These are phyloP conservation scores for Pseudocercospora musae DNA, from an alignment of 2,329 filamentous ascomycete genomes.

Conservation along the genomic window DNA sequence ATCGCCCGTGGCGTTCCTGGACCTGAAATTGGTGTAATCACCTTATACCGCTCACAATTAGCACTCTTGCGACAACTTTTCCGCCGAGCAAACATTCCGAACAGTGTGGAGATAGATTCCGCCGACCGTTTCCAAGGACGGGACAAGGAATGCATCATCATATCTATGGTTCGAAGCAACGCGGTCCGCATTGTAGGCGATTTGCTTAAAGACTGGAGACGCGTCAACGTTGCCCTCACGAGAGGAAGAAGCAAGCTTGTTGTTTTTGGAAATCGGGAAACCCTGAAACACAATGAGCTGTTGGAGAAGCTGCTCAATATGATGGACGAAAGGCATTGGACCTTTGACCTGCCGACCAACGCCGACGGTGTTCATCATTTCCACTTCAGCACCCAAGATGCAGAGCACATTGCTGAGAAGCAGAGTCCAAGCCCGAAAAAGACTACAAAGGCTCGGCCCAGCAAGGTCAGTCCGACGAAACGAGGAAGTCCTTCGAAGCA, in stretches of 20 bases:
- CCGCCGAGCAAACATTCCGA: constrained; percentile 36
- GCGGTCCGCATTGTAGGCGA: constrained; percentile 81
- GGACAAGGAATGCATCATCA: constrained; percentile 88
- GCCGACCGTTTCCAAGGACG: constrained; percentile 95
- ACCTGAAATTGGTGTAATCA: constrained; percentile 85
- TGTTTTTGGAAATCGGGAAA: constrained; percentile 77
- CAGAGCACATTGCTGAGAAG: constrained; percentile 11
- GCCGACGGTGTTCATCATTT: constrained; percentile 27
- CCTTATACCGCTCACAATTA: constrained; percentile 91
- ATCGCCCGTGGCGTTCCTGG: constrained; percentile 71
- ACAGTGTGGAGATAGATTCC: constrained; percentile 86
- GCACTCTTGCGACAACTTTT: constrained; percentile 74
- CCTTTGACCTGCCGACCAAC: constrained; percentile 60
- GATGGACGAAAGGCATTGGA: constrained; percentile 76
- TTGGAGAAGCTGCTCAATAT: constrained; percentile 71
- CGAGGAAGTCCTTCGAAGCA: constrained; percentile 9
- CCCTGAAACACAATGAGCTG: constrained; percentile 70
- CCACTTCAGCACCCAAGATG: constrained; percentile 26
- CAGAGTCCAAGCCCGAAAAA: constrained; percentile 4
- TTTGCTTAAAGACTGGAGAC: constrained; percentile 81
- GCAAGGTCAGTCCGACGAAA: constrained; percentile 10
- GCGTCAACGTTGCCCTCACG: constrained; percentile 95
- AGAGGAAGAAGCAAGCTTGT: constrained; percentile 88
- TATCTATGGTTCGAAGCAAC: constrained; percentile 86
- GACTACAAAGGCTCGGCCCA: constrained; percentile 9